Evolutionary conservation across 2,329 filamentous ascomycete genomes (phyloP), one percentile per base, ranked within the genome.

Genomic region (Domatiomyces catenatus): DNA sequence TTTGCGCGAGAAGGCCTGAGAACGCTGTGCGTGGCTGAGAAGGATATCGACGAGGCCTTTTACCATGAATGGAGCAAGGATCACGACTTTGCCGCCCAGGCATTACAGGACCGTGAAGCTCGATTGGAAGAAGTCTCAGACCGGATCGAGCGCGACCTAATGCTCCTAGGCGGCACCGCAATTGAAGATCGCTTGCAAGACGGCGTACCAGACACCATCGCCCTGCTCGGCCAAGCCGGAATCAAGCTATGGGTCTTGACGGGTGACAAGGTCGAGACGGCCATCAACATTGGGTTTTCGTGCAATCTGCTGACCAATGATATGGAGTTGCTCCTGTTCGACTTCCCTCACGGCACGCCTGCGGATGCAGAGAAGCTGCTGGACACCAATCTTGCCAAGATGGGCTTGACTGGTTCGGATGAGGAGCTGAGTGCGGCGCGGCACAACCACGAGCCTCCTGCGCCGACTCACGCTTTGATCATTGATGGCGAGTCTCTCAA

Each of bases 241-340:
- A 95, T 98, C 68, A 98, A 98, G 69, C 78, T 98, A 6, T 98
- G 92, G 92, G 92, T 98, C 49, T 72, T 98, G 57, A 98, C 92
- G 15, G 92, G 93, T 56, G 92, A 98, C 74, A 98, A 96, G 69
- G 90, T 96, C 28, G 92, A 98, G 69, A 98, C 92, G 20, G 92
- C 93, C 52, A 98, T 98, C 79, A 98, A 98, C 70, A 98, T 98
- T 63, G 92, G 92, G 2, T 98, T 96, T 69, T 98, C 93, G 8
- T 98, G 93, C 72, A 98, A 98, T 60, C 75, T 98, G 28, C 77
- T 98, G 50, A 88, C 90, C 68, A 98, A 95, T 66, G 86, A 94
- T 59, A 95, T 98, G 92, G 92, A 98, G 59, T 72, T 98, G 54
- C 85, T 98, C 56, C 80, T 94, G 47, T 75, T 98, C 59, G 93